phyloP scores from a whole-genome alignment of 352 stramenopile genomes.

The Pythium folliculosum region DNA sequence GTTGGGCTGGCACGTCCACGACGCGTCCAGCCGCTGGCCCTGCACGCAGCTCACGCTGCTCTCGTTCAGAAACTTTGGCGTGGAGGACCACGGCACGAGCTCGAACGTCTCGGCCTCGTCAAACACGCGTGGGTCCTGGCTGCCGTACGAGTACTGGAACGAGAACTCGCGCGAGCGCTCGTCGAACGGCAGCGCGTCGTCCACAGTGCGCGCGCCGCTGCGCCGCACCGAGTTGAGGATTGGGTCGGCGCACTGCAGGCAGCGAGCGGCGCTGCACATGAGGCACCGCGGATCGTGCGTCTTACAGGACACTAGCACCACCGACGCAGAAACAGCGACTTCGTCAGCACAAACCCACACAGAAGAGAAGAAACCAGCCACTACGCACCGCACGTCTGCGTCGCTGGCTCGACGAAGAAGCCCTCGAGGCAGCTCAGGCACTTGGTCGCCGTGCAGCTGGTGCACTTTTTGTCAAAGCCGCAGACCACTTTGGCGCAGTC shows the following conservation, averaged over 20 bases:
- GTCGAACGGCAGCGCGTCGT: conserved; percentile 83
- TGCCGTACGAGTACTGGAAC: conserved; percentile 90
- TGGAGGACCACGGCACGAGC: conserved; percentile 24
- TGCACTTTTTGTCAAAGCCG: conserved; percentile 85
- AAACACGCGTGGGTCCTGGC: conserved; percentile 87
- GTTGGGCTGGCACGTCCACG: conserved; percentile 62
- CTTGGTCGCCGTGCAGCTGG: conserved; percentile 70
- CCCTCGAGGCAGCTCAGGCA: conserved; percentile 89
- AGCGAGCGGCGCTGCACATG: conserved; percentile 73
- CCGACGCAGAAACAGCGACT: too few relatives aligned
- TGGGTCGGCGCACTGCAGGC: conserved; percentile 89
- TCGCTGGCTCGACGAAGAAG: conserved; percentile 78
- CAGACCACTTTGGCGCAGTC: conserved; percentile 84
- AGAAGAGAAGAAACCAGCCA: neutral
- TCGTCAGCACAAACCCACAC: neutral
- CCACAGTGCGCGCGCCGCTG: conserved; percentile 74
- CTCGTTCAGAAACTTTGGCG: conserved; percentile 51
- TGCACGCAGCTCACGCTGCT: conserved; percentile 59
- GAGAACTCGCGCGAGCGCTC: conserved; percentile 90
- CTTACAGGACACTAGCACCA: conserved; percentile 75
- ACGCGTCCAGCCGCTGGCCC: conserved; percentile 50
- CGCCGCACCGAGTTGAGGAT: conserved; percentile 91
- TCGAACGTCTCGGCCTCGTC: conserved; percentile 91
- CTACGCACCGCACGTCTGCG: conserved; percentile 66
- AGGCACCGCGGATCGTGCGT: conserved; percentile 91